Conservation (phyloP, 495 filamentous ascomycete species). For the Chlorociboria aeruginascens region DNA sequence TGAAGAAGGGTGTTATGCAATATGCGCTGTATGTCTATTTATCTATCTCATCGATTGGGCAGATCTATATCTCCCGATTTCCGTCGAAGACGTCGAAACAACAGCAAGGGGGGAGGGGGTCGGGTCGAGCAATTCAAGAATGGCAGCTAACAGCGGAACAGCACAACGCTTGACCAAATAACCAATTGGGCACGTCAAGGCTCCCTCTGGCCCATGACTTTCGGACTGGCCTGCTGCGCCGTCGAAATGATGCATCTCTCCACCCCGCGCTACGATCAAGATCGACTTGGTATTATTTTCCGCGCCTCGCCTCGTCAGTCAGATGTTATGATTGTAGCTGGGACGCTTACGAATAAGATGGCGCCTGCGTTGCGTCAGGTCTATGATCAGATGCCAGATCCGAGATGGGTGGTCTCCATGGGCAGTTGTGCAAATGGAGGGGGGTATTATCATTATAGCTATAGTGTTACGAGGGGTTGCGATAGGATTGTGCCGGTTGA, state of each 20-base stretch:
- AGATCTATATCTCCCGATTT: background rate
- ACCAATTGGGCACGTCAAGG: conserved; percentile 91
- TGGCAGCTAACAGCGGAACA: conserved; percentile 22
- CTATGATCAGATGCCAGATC: conserved; percentile 97
- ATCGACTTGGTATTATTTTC: conserved; percentile 94
- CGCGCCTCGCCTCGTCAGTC: conserved; percentile 89
- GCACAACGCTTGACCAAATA: conserved; percentile 83
- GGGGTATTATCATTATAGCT: conserved; percentile 91
- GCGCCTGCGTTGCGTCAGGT: conserved; percentile 87
- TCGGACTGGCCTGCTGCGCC: conserved; percentile 93
- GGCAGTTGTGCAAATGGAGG: conserved; percentile 86
- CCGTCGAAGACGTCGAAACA: too few species aligned
- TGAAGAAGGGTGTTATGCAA: conserved; percentile 90
- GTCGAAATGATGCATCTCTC: conserved; percentile 99
- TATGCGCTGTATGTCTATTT: conserved; percentile 75
- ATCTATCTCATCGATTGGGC: background rate
- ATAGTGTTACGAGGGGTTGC: conserved; percentile 76
- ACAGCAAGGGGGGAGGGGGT: background rate
- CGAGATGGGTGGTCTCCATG: conserved; percentile 87
- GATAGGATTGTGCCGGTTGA: conserved; percentile 88
- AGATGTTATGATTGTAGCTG: conserved; percentile 96
- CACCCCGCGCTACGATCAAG: conserved; percentile 91
- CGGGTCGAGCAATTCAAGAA: background rate
- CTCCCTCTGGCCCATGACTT: conserved; percentile 96
- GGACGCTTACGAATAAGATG: conserved; percentile 97